phyloP scores from a whole-genome alignment of 176 grass and related monocot genomes.

The Sorghum bicolor region Sorghum_bicolor_NCBIv3 NC_012878.2:39750001-39750500 shows the following conservation, averaged over 20 bases:
- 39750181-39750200: background rate
- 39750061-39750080: background rate
- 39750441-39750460: background rate
- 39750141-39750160: background rate
- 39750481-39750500: background rate
- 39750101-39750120: background rate
- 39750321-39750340: background rate
- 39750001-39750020: background rate
- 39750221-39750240: background rate
- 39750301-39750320: background rate
- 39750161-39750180: background rate
- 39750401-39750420: background rate
- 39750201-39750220: background rate
- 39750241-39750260: background rate
- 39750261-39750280: background rate
- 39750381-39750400: background rate
- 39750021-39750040: background rate
- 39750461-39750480: background rate
- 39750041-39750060: background rate
- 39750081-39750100: background rate
- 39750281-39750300: background rate
- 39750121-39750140: background rate
- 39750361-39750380: background rate
- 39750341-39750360: background rate
- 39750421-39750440: background rate